Conservation (phyloP, 2,329 filamentous ascomycete genomes). For the Bipolaris zeicola region DNA sequence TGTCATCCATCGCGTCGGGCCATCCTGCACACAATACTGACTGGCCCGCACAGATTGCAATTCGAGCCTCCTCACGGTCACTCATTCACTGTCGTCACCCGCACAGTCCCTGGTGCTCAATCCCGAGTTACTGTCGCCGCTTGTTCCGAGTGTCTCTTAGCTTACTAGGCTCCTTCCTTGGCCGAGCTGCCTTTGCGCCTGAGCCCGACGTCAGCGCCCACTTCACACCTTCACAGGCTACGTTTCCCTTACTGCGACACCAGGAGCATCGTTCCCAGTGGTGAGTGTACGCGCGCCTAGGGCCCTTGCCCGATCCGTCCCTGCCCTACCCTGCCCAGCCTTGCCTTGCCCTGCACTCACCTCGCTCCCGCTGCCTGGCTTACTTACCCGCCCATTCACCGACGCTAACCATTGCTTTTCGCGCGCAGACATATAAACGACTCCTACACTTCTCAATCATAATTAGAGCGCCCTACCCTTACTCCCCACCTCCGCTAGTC, state of each 20-base stretch:
- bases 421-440: conserved; percentile 29
- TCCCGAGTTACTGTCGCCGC: conserved; percentile 43
- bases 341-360: conserved; percentile 11
- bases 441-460: conserved; percentile 35
- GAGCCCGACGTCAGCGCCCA: conserved; percentile 24
- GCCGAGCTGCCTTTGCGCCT: conserved; percentile 29
- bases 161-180: conserved; percentile 17
- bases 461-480: conserved; percentile 38
- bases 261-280: conserved; percentile 21
- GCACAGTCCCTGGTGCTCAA: conserved; percentile 31
- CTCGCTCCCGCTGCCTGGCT: conserved; percentile 11
- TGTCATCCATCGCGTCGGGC: conserved; percentile 37
- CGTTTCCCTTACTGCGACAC: conserved; percentile 23
- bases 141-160: conserved; percentile 36
- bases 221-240: conserved; percentile 22
- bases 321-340: not conserved
- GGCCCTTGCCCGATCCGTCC: not conserved
- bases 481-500: conserved; percentile 18
- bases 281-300: conserved; percentile 19
- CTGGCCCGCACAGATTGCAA: conserved; percentile 37
- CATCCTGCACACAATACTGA: conserved; percentile 26
- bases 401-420: conserved; percentile 34
- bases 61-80: conserved; percentile 37
- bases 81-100: conserved; percentile 34
- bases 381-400: conserved; percentile 26